Percentiles rank a stretch among this genome's conserved stretches.
Evolutionary conservation across 495 filamentous ascomycete genomes (phyloP).

Genomic region (Bryoglossum gracile): DNA sequence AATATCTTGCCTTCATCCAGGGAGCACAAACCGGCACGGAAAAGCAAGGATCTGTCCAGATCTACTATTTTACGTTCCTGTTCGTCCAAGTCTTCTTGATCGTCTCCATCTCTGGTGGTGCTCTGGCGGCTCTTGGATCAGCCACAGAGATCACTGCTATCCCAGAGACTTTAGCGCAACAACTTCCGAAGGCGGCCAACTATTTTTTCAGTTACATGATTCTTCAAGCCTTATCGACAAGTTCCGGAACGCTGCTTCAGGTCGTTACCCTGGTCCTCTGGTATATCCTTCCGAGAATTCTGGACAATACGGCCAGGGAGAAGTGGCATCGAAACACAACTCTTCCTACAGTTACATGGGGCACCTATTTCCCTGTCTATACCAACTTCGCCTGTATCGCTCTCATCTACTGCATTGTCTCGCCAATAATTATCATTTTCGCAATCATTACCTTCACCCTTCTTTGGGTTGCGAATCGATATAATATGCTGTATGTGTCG

Average conservation of each 20-base stretch:
- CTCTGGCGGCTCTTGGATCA: slow-evolving; percentile 57
- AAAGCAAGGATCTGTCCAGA: slow-evolving; percentile 74
- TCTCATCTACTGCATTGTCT: slow-evolving; percentile 83
- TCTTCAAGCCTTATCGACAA: slow-evolving; percentile 83
- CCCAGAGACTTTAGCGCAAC: slow-evolving; percentile 66
- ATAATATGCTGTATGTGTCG: slow-evolving; percentile 93
- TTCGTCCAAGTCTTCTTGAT: slow-evolving; percentile 95
- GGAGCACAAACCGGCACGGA: slow-evolving; percentile 78
- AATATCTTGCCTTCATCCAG: slow-evolving; percentile 60
- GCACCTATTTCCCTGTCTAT: slow-evolving; percentile 90
- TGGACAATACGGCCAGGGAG: slow-evolving; percentile 81
- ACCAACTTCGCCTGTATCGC: slow-evolving; percentile 94
- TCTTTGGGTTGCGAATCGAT: slow-evolving; percentile 94
- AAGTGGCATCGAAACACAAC: slow-evolving; percentile 83
- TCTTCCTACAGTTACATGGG: slow-evolving; percentile 77
- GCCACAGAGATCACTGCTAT: slow-evolving; percentile 50
- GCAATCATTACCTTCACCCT: slow-evolving; percentile 89
- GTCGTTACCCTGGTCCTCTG: slow-evolving; percentile 67
- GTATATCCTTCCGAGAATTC: slow-evolving; percentile 68
- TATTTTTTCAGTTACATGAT: slow-evolving; percentile 99
- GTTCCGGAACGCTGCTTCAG: slow-evolving; percentile 86
- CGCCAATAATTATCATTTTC: slow-evolving; percentile 87
- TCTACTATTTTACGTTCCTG: slow-evolving; percentile 90
- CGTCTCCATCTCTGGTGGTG: slow-evolving; percentile 79
- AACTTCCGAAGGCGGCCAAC: slow-evolving; percentile 83